phyloP scores from a whole-genome alignment of 768 basidiomycete genomes.

The Sarcomyxa edulis region DNA sequence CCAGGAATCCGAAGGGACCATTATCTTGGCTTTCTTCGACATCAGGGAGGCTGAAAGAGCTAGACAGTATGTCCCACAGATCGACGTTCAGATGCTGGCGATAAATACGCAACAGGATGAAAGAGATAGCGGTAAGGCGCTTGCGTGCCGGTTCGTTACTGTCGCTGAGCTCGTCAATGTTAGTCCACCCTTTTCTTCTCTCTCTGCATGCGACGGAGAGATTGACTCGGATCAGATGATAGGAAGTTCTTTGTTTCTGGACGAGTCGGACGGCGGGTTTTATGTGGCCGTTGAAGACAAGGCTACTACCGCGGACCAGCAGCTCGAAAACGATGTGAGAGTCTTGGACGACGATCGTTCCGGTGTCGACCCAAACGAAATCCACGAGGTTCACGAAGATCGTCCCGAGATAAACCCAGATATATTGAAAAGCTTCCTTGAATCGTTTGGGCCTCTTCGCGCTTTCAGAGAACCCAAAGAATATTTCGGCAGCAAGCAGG shows the following conservation, averaged over 20 bases:
- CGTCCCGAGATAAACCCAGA: not conserved
- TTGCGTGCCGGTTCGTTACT: slow-evolving; percentile 39
- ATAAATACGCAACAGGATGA: too few species aligned
- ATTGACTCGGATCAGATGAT: slow-evolving; percentile 35
- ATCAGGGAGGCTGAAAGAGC: slow-evolving; percentile 42
- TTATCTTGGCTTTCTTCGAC: slow-evolving; percentile 60
- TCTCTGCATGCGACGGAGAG: slow-evolving; percentile 1
- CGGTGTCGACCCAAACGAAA: not conserved
- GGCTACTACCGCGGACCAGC: slow-evolving; percentile 11
- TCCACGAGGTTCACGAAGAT: slow-evolving; percentile 5
- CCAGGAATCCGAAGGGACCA: slow-evolving; percentile 43
- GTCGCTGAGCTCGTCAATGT: slow-evolving; percentile 43
- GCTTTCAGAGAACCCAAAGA: slow-evolving; percentile 6
- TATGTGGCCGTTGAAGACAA: slow-evolving; percentile 36
- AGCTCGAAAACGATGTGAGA: slow-evolving; percentile 4
- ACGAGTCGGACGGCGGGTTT: slow-evolving; percentile 48
- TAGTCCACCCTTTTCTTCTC: slow-evolving; percentile 10
- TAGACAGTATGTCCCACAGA: too few species aligned
- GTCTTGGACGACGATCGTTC: not conserved
- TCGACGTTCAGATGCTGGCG: too few species aligned
- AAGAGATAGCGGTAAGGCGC: too few species aligned
- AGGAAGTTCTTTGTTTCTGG: slow-evolving; percentile 47
- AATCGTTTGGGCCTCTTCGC: slow-evolving; percentile 29
- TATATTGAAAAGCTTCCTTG: slow-evolving; percentile 26
- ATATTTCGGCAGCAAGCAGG: slow-evolving; percentile 11